Evolutionary conservation across 352 stramenopile species (phyloP), one percentile per base, ranked within the genome.

Genomic region (Pythium aquatile): DNA sequence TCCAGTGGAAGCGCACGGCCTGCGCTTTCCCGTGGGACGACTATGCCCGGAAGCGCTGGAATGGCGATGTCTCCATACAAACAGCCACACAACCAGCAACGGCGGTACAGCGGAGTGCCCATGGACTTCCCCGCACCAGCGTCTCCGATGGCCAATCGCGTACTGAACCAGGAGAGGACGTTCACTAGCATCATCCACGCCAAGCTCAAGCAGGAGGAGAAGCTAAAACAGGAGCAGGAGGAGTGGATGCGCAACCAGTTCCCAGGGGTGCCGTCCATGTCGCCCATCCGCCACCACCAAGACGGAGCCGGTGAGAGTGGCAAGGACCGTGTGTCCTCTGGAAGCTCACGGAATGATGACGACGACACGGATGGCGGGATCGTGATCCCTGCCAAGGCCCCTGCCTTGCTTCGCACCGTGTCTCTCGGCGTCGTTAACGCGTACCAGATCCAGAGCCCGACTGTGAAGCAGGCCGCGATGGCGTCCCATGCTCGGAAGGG

Each of bases 161-260:
- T 91, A 60, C 29, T 82, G 3, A 72, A 75, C 17, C 83, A 88
- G 60, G 76, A 91, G 28, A 58, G 83, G 28, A 85, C 80, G 24
- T 52, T 91, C 29, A 73, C 85, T 17, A 81, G 74, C 28, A 88
- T 88, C 30, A 70, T 91, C 39, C 74, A 88, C 53, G 65, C 69
- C 57, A 89, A 88, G 61, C 75, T 66, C 55, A 77, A 88, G 30
- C 76, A 91, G 48, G 83, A 91, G 32, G 67, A 88, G 32, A 65
- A 84, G 32, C 72, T 91, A 1, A 89, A 91, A 37, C 74, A 87
- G 54, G 80, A 91, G 59, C 83, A 91, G 48, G 77, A 88, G 29
- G 80, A 88, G 40, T 91, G 83, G 83, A 87, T 91, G 77, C 77
- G 75, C 8, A 65, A 76, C 16, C 73, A 73, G 47, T 62, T 69